phyloP scores from a whole-genome alignment of 768 basidiomycete genomes.

The Boletus insuetus region DNA sequence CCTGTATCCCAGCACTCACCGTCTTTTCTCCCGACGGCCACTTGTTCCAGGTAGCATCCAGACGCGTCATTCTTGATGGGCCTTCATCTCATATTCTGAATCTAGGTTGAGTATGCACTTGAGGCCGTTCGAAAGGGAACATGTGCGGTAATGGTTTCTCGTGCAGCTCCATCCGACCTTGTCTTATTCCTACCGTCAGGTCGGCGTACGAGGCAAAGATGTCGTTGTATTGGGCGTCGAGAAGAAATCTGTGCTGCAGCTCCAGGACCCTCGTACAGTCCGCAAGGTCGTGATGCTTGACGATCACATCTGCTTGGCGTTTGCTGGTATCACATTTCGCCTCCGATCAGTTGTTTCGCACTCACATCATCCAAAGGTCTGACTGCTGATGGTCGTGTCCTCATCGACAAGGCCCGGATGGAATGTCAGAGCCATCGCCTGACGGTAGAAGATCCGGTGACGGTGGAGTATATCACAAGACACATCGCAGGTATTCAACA shows the following conservation, averaged over 20 bases:
- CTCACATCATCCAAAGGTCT: constrained; percentile 56
- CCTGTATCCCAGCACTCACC: constrained; percentile 69
- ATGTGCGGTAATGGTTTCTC: constrained; percentile 68
- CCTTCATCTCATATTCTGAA: constrained; percentile 17
- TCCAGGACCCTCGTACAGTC: constrained; percentile 97
- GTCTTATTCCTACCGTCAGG: constrained; percentile 45
- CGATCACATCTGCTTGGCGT: constrained; percentile 95
- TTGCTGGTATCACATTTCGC: constrained; percentile 71
- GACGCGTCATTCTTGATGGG: constrained; percentile 26
- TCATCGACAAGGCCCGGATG: constrained; percentile 96
- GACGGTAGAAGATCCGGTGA: constrained; percentile 97
- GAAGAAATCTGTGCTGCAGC: constrained; percentile 96
- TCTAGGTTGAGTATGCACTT: constrained; percentile 96
- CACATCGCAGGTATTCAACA: constrained; percentile 99
- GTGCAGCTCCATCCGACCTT: background rate
- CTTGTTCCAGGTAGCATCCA: constrained; percentile 79
- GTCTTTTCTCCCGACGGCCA: constrained; percentile 99
- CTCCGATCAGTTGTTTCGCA: constrained; percentile 3
- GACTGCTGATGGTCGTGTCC: constrained; percentile 94
- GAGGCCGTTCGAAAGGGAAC: constrained; percentile 98
- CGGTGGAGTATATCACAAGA: constrained; percentile 97
- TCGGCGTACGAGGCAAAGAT: constrained; percentile 92
- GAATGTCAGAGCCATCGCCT: constrained; percentile 98
- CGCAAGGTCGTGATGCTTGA: constrained; percentile 98
- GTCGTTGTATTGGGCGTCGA: constrained; percentile 97